Evolutionary conservation across 306 rosid genomes (phyloP).

Genomic region (Cyamopsis tetragonoloba): DNA sequence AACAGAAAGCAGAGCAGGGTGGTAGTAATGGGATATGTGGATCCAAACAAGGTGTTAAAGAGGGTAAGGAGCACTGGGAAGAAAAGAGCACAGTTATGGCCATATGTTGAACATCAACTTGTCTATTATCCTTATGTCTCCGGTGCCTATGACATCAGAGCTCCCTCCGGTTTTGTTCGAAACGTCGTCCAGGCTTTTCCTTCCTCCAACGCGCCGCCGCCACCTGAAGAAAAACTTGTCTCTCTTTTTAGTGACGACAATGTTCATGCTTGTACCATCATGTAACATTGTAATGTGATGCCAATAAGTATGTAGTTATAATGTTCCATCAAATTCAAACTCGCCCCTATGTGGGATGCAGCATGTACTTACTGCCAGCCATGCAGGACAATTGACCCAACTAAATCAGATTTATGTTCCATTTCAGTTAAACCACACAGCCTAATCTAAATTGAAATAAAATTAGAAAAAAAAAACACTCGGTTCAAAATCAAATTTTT

Average conservation of each 20-base stretch:
- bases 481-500: background rate
- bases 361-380: too few relatives aligned
- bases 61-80: conserved; percentile 76
- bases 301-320: too few relatives aligned
- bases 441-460: background rate
- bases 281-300: too few relatives aligned
- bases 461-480: background rate
- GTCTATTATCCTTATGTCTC: conserved; percentile 55
- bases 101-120: conserved; percentile 75
- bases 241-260: conserved; percentile 78
- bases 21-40: conserved; percentile 70
- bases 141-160: conserved; percentile 71
- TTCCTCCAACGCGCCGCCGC: background rate
- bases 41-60: conserved; percentile 71
- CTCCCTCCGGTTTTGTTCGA: conserved; percentile 79
- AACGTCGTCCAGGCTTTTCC: conserved; percentile 58
- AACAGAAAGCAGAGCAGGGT: conserved; percentile 65
- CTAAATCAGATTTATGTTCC: too few relatives aligned
- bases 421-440: too few relatives aligned
- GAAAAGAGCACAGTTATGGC: conserved; percentile 73
- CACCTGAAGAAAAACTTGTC: conserved; percentile 41
- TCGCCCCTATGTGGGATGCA: too few relatives aligned
- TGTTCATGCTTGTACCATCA: conserved; percentile 75
- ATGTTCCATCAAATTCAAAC: too few relatives aligned
- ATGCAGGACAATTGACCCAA: too few relatives aligned